phyloP scores from a whole-genome alignment of 192 early-diverging fungal genomes.

The Coemansia sp. region DNA sequence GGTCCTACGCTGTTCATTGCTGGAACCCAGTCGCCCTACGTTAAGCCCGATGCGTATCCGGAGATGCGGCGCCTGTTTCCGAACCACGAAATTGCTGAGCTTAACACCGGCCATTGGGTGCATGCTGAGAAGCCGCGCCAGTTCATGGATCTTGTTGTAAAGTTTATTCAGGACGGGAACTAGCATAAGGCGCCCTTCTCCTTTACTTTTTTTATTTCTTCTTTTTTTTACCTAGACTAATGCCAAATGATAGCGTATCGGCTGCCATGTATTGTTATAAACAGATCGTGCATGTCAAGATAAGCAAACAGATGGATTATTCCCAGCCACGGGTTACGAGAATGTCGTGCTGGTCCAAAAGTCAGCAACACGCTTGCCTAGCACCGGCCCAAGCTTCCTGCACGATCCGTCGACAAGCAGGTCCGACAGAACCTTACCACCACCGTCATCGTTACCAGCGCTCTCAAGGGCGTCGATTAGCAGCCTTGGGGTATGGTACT shows the following conservation, averaged over 20 bases:
- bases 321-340: not conserved
- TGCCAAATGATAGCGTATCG: no score
- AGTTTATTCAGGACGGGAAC: conserved; percentile 41
- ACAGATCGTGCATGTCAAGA: no score
- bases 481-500: conserved; percentile 66
- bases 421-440: conserved; percentile 45
- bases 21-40: conserved; percentile 71
- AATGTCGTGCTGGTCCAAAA: conserved; percentile 62
- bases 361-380: conserved; percentile 60
- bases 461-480: conserved; percentile 55
- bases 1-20: conserved; percentile 79
- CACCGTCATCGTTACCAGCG: conserved; percentile 22
- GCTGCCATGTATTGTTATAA: no score
- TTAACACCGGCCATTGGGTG: conserved; percentile 95
- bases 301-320: no score
- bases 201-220: not conserved
- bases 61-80: conserved; percentile 75
- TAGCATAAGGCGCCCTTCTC: no score
- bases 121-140: conserved; percentile 72
- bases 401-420: conserved; percentile 56
- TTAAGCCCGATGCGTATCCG: conserved; percentile 57
- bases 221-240: not conserved
- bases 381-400: conserved; percentile 55
- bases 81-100: conserved; percentile 57
- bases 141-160: conserved; percentile 59